These are phyloP conservation scores for Cairneyella variabilis DNA, from an alignment of 495 filamentous ascomycete species.

Conservation along the genomic window DNA sequence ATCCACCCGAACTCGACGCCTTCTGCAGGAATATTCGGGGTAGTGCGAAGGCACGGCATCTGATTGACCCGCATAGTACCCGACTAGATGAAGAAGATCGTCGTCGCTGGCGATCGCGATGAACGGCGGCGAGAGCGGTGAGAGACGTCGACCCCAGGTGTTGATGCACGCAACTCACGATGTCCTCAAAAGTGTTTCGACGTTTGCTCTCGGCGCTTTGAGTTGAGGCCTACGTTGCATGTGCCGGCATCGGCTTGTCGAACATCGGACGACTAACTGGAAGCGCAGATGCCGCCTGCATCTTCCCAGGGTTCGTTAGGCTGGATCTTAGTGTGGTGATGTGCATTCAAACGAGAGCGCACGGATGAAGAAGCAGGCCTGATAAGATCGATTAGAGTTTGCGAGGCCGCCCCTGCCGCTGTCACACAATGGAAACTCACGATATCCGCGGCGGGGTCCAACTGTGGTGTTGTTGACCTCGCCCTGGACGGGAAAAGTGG, in stretches of 20 bases:
- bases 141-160: not conserved
- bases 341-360: slow-evolving; percentile 8
- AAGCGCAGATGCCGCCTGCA: slow-evolving; percentile 15
- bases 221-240: not conserved
- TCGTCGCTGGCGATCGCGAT: too few relatives aligned
- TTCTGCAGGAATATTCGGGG: too few relatives aligned
- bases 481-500: not conserved
- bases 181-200: not conserved
- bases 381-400: slow-evolving; percentile 16
- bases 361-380: slow-evolving; percentile 13
- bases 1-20: too few relatives aligned
- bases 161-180: slow-evolving; percentile 6
- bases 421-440: too few relatives aligned
- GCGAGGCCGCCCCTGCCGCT: not conserved
- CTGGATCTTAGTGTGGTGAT: slow-evolving; percentile 7
- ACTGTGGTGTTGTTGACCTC: not conserved
- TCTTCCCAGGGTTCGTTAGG: not conserved
- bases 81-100: too few relatives aligned
- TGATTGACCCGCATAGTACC: too few relatives aligned
- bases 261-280: slow-evolving; percentile 4
- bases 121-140: too few relatives aligned
- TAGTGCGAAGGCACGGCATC: too few relatives aligned
- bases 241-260: slow-evolving; percentile 15
- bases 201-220: not conserved
- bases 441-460: not conserved